phyloP scores from a whole-genome alignment of 1,284 basidiomycete species.

The Sporisorium exsertum region DNA sequence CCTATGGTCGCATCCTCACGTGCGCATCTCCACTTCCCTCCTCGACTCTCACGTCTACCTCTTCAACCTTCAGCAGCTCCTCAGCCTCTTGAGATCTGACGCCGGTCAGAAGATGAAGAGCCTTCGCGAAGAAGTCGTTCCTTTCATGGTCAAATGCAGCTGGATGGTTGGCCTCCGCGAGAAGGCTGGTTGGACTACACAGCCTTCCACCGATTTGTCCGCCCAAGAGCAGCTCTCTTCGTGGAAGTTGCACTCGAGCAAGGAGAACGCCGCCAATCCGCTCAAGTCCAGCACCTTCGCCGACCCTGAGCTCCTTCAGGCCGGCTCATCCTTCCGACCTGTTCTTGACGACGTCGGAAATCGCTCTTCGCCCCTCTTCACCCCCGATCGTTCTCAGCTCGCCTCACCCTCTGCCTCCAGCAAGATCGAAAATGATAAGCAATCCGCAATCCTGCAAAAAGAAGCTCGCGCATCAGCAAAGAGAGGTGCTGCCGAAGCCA shows the following conservation, averaged over 20 bases:
- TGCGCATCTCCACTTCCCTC: slow-evolving; percentile 59
- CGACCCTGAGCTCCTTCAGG: slow-evolving; percentile 38
- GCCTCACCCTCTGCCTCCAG: slow-evolving; percentile 21
- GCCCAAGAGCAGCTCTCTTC: slow-evolving; percentile 12
- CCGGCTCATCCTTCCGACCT: slow-evolving; percentile 25
- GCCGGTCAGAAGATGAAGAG: slow-evolving; percentile 58
- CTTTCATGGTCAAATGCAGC: slow-evolving; percentile 63
- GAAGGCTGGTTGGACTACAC: slow-evolving; percentile 60
- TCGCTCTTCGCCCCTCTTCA: slow-evolving; percentile 41
- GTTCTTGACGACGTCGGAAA: slow-evolving; percentile 17
- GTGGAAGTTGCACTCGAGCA: slow-evolving; percentile 18
- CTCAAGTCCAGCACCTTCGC: slow-evolving; percentile 43
- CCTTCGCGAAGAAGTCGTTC: slow-evolving; percentile 63
- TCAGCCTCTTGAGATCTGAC: slow-evolving; percentile 53
- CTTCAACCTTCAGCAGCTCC: slow-evolving; percentile 53
- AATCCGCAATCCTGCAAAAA: neutral
- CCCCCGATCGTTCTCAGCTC: slow-evolving; percentile 32
- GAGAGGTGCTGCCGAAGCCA: slow-evolving; percentile 25
- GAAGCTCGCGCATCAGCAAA: slow-evolving; percentile 25
- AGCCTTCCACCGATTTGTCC: slow-evolving; percentile 7
- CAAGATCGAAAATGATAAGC: slow-evolving; percentile 10
- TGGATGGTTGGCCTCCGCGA: slow-evolving; percentile 62
- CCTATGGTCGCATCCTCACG: slow-evolving; percentile 55
- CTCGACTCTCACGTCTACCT: slow-evolving; percentile 66
- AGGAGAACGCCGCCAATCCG: slow-evolving; percentile 15